Conservation (phyloP, 192 early-diverging fungal genomes). For the Podila verticillata region DNA sequence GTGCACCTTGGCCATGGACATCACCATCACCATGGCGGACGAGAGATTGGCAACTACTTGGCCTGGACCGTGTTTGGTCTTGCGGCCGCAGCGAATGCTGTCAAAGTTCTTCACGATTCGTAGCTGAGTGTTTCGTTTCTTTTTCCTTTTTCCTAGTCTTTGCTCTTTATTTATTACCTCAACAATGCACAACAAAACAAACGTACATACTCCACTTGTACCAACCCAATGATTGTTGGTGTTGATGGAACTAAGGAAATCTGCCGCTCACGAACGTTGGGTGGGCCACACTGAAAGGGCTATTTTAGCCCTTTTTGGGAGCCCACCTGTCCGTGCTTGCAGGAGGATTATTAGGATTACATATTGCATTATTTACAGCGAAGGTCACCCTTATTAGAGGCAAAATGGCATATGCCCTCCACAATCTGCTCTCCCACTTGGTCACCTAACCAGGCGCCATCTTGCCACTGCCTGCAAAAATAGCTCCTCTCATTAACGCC, state of each 20-base stretch:
- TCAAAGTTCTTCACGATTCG: constrained; percentile 28
- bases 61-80: constrained; percentile 36
- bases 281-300: background rate
- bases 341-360: background rate
- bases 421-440: too few species aligned
- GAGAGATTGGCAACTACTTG: constrained; percentile 14
- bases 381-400: too few species aligned
- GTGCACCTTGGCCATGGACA: background rate
- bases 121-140: background rate
- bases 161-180: background rate
- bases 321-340: background rate
- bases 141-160: background rate
- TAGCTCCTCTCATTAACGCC: background rate
- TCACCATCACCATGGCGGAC: background rate
- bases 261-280: too few species aligned
- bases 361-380: background rate
- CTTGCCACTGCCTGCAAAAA: background rate
- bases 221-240: too few species aligned
- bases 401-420: too few species aligned
- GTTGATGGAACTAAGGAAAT: too few species aligned
- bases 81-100: constrained; percentile 28
- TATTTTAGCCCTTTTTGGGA: background rate
- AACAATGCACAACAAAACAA: background rate
- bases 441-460: too few species aligned
- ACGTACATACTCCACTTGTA: too few species aligned